A percentile compares a stretch with the other conserved stretches of the same genome.
These are phyloP conservation scores for Rhynchosporium secalis DNA, from an alignment of 2,329 filamentous ascomycete species.

Conservation along the genomic window DNA sequence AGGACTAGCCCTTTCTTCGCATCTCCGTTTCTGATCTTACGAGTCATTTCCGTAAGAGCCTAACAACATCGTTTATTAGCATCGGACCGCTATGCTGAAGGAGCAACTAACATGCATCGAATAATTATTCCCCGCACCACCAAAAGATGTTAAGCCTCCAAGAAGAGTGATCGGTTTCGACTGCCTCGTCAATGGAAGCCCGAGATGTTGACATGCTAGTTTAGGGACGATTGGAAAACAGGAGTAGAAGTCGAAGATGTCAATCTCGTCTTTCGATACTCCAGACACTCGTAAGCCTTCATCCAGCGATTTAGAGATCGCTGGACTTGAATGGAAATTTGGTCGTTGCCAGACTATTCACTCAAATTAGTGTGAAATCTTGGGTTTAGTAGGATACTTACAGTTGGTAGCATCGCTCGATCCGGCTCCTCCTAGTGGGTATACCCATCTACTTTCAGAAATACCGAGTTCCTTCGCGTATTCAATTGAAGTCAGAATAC, in stretches of 20 bases:
- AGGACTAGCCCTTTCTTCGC: constrained; percentile 56
- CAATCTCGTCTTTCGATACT: constrained; percentile 52
- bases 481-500: constrained; percentile 58
- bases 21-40: constrained; percentile 50
- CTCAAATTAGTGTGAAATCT: constrained; percentile 5
- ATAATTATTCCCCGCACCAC: constrained; percentile 71
- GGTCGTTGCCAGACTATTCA: constrained; percentile 61
- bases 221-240: constrained; percentile 72
- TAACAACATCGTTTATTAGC: constrained; percentile 19
- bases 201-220: constrained; percentile 60
- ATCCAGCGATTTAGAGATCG: constrained; percentile 59
- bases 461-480: constrained; percentile 56
- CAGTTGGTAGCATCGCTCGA: constrained; percentile 58
- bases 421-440: constrained; percentile 63
- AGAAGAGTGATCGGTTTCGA: constrained; percentile 59
- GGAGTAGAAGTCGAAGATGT: constrained; percentile 65
- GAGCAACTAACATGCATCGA: constrained; percentile 58
- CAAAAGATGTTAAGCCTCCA: constrained; percentile 67
- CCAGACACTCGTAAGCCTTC: constrained; percentile 50
- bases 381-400: constrained; percentile 36
- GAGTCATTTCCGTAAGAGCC: constrained; percentile 56
- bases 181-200: constrained; percentile 48
- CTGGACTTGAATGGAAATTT: constrained; percentile 57
- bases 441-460: constrained; percentile 59
- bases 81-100: not conserved